phyloP scores from a whole-genome alignment of 2,329 filamentous ascomycete species.

The Paraconiothyrium brasiliense region DNA sequence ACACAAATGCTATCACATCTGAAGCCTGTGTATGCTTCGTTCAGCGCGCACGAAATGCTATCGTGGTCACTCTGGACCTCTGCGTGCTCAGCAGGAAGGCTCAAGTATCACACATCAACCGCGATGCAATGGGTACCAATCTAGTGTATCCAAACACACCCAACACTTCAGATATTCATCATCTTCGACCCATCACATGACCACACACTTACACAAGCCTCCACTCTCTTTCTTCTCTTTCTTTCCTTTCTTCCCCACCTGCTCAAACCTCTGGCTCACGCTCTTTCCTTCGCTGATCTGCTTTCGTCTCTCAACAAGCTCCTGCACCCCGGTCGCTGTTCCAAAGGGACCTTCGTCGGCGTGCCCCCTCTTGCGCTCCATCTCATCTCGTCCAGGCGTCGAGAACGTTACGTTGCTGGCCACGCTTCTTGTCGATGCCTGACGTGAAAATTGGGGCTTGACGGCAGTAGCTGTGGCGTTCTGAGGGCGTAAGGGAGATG shows the following conservation, averaged over 20 bases:
- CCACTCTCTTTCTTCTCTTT: background rate
- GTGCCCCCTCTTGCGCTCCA: slow-evolving; percentile 37
- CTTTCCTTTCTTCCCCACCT: background rate
- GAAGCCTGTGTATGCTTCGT: background rate
- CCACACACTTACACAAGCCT: slow-evolving; percentile 21
- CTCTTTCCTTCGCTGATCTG: slow-evolving; percentile 19
- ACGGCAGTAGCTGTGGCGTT: background rate
- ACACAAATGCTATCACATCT: background rate
- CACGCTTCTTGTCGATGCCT: slow-evolving; percentile 1
- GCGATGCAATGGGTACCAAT: background rate
- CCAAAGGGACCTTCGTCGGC: slow-evolving; percentile 38
- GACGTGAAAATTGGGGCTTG: background rate
- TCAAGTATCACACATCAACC: background rate
- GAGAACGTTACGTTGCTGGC: slow-evolving; percentile 26
- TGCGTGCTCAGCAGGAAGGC: background rate
- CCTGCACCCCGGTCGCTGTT: slow-evolving; percentile 24
- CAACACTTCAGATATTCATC: background rate
- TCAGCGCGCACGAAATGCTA: background rate
- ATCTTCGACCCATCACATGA: slow-evolving; percentile 27
- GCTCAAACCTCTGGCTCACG: background rate
- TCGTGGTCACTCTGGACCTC: background rate
- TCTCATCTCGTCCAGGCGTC: slow-evolving; percentile 43
- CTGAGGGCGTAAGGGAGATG: background rate
- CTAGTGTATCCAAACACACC: background rate
- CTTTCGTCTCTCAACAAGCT: slow-evolving; percentile 28